phyloP scores from a whole-genome alignment of 257 asterid species.

The Solanum dulcamara region DNA sequence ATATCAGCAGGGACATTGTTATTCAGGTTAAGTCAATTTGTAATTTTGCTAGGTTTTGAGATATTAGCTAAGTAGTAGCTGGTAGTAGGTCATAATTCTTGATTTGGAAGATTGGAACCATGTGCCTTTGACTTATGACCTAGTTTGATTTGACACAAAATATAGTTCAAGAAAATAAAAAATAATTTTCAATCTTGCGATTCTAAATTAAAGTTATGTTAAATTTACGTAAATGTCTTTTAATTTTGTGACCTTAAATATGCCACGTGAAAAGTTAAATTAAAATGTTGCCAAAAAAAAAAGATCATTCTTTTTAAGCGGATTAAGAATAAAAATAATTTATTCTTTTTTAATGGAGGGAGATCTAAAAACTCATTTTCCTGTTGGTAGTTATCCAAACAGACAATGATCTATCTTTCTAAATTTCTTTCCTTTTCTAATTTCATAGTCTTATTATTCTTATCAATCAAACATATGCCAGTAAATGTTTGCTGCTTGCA shows the following conservation, averaged over 20 bases:
- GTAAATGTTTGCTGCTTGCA: not conserved
- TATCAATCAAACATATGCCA: not conserved
- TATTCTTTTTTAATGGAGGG: too few species aligned
- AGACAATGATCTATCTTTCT: not conserved
- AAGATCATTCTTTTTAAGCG: too few species aligned
- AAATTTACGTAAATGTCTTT: too few species aligned
- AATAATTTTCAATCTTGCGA: too few species aligned
- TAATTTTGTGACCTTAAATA: too few species aligned
- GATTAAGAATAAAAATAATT: too few species aligned
- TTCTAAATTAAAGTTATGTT: too few species aligned
- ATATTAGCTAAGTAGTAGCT: not conserved
- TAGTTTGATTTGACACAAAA: too few species aligned
- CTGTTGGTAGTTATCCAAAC: constrained; percentile 5
- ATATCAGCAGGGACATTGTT: not conserved
- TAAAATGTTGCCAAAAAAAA: too few species aligned
- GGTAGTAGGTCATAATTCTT: not conserved
- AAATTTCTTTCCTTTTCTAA: not conserved
- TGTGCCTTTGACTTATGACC: constrained; percentile 9
- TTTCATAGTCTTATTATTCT: not conserved
- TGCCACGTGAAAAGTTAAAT: too few species aligned
- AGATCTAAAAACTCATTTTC: not conserved
- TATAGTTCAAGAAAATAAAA: too few species aligned
- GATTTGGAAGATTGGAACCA: not conserved
- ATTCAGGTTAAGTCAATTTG: not conserved
- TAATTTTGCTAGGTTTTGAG: not conserved